phyloP scores from a whole-genome alignment of 805 yeast species.

The Ogataea neopini region DNA sequence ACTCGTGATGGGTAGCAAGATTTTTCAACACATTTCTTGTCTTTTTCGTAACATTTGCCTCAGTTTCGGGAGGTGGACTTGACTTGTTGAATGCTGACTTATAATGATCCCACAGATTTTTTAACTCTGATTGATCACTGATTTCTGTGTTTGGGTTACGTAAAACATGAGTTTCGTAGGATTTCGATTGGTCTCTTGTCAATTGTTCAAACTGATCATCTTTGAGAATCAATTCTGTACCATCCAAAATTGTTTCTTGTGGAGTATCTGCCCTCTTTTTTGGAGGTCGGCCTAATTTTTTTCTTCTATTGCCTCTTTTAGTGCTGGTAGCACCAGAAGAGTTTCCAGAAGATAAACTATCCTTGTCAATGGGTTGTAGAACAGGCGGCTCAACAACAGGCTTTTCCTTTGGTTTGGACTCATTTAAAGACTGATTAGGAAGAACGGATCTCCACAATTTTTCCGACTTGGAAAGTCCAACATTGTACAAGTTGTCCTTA shows the following conservation, averaged over 20 bases:
- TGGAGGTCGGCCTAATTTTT: conserved; percentile 1
- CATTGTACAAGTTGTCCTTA: conserved; percentile 31
- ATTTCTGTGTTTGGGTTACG: conserved; percentile 24
- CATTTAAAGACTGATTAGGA: neutral
- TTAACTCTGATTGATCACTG: conserved; percentile 24
- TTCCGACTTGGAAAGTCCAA: conserved; percentile 33
- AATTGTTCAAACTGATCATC: conserved; percentile 35
- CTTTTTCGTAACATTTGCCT: neutral
- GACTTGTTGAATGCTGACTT: neutral
- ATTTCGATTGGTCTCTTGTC: conserved; percentile 30
- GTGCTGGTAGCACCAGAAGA: conserved; percentile 1
- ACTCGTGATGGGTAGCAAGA: conserved; percentile 10
- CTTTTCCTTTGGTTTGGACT: too few relatives aligned
- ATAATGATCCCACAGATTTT: conserved; percentile 18
- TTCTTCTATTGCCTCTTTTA: conserved; percentile 7
- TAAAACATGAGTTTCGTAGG: conserved; percentile 27
- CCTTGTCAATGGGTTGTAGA: neutral
- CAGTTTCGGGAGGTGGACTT: neutral
- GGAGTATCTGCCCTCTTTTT: neutral
- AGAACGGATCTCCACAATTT: conserved; percentile 33
- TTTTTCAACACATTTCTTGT: conserved; percentile 4
- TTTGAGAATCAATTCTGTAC: conserved; percentile 34
- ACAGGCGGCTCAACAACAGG: too few relatives aligned
- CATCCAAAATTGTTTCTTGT: conserved; percentile 27
- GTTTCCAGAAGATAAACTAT: conserved; percentile 6